Evolutionary conservation across 495 filamentous ascomycete species (phyloP), one percentile per base, ranked within the genome.

Genomic region (Aspergillus indologenus): DNA sequence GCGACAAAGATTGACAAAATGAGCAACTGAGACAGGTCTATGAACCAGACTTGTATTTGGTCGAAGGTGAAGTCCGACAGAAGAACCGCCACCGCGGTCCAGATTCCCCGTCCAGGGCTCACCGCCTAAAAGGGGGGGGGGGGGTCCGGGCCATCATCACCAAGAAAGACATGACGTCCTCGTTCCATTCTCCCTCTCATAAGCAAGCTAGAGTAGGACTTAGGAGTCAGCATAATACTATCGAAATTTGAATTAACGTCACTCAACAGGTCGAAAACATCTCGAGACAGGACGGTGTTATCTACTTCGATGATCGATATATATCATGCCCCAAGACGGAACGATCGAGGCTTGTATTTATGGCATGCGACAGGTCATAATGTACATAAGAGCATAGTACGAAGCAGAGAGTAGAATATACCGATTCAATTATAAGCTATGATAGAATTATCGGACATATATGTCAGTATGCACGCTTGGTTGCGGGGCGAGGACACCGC

Each of bases 1-100:
- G 12, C 12, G 12, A 14, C 12, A 15, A 11, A 40, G 26, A 40
- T 6, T 8, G 34, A 40, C 12, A 11, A 11, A 15, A 15, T 15
- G 5, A 40, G 34, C 34, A 40, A 40, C 7, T 40, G 7, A 40
- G 5, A 40, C 34, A 40, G 34, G 12, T 40, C 34, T 40, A 40
- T 40, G 34, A 40, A 7, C 12, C 7, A 40, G 34, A 40, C 34
- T 40, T 40, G 7, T n/a, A 11, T 11, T 40, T 40, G 34, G 2
- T 40, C 34, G 34, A 40, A 23, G 12, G 17, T 54, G 11, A 54
- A 54, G 14, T 54, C 34, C 31, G 34, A 26, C n/a, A 52, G 24
- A 22, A 20, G 46, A 49, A 9, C 46, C 55, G 55, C 60, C 60
- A 62, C 60, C 52, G 54, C 29, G 18, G 56, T 52, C 61, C 61